phyloP scores from a whole-genome alignment of 495 filamentous ascomycete species.

The Entonaema liquescens region DNA sequence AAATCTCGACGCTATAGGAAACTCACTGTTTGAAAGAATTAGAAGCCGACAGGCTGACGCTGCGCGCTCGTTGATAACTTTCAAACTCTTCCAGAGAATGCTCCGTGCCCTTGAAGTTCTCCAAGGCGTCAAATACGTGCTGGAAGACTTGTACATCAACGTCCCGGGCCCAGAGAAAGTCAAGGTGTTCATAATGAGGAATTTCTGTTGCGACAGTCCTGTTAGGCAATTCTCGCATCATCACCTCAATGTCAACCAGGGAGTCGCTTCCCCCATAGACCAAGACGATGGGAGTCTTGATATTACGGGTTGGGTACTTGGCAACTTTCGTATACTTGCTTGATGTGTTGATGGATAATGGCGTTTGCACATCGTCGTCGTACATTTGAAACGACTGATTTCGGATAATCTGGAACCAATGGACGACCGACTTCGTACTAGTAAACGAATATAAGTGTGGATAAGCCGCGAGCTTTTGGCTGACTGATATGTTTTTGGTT shows the following conservation, averaged over 20 bases:
- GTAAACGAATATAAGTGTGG: slow-evolving; percentile 96
- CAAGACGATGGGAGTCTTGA: slow-evolving; percentile 92
- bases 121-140: slow-evolving; percentile 87
- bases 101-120: slow-evolving; percentile 65
- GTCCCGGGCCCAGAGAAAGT: slow-evolving; percentile 94
- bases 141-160: slow-evolving; percentile 86
- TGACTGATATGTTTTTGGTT: slow-evolving; percentile 81
- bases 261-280: slow-evolving; percentile 94
- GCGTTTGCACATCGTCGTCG: slow-evolving; percentile 84
- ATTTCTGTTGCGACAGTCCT: slow-evolving; percentile 86
- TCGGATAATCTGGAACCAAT: slow-evolving; percentile 99
- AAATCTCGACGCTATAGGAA: slow-evolving; percentile 27
- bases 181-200: slow-evolving; percentile 92
- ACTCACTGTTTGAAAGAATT: slow-evolving; percentile 41
- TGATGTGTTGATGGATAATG: slow-evolving; percentile 50
- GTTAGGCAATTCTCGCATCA: slow-evolving; percentile 85
- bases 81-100: slow-evolving; percentile 63
- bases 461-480: slow-evolving; percentile 96
- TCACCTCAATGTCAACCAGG: slow-evolving; percentile 91
- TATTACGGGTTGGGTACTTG: slow-evolving; percentile 94
- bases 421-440: slow-evolving; percentile 92
- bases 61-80: slow-evolving; percentile 52
- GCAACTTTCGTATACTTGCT: slow-evolving; percentile 81
- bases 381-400: slow-evolving; percentile 97
- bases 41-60: slow-evolving; percentile 46